Conservation (phyloP, 1,284 basidiomycete species). For the Retiboletus flavoniger region DNA sequence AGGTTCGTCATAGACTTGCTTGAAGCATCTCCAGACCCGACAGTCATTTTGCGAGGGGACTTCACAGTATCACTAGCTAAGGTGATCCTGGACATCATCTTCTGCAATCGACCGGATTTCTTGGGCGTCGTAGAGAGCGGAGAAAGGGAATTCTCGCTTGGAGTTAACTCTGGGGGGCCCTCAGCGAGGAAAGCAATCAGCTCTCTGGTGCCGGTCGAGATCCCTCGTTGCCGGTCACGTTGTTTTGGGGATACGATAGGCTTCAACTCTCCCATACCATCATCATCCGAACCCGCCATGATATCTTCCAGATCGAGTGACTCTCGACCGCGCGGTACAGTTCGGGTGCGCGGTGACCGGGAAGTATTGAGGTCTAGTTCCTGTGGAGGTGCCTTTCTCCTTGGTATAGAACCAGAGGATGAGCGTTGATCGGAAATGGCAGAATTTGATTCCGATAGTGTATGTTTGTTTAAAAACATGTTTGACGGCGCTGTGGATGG, state of each 20-base stretch:
- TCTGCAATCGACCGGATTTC: constrained; percentile 62
- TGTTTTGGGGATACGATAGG: constrained; percentile 30
- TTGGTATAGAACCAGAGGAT: constrained; percentile 31
- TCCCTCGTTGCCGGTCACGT: constrained; percentile 32
- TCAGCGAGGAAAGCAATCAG: constrained; percentile 48
- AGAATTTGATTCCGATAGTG: constrained; percentile 30
- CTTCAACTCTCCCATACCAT: constrained; percentile 25
- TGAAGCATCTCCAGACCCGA: constrained; percentile 24
- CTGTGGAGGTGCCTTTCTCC: constrained; percentile 24
- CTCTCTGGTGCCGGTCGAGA: constrained; percentile 55
- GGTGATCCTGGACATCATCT: constrained; percentile 75
- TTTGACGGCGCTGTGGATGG: constrained; percentile 16
- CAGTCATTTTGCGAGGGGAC: constrained; percentile 30
- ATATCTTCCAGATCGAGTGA: constrained; percentile 73
- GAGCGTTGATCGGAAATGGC: constrained; percentile 24
- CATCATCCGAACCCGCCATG: constrained; percentile 63
- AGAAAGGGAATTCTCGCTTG: constrained; percentile 36
- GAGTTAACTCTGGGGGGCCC: constrained; percentile 30
- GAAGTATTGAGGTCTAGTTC: constrained; percentile 34
- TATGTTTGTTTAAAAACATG: constrained; percentile 16
- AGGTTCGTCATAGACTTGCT: constrained; percentile 43
- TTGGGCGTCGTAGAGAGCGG: constrained; percentile 46
- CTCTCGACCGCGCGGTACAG: constrained; percentile 56
- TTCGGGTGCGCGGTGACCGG: constrained; percentile 47
- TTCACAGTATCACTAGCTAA: constrained; percentile 44